Percentiles rank a stretch among this genome's conserved stretches.
phyloP scores from a whole-genome alignment of 139 green algal genomes.

The Coelastrella sp. region DNA sequence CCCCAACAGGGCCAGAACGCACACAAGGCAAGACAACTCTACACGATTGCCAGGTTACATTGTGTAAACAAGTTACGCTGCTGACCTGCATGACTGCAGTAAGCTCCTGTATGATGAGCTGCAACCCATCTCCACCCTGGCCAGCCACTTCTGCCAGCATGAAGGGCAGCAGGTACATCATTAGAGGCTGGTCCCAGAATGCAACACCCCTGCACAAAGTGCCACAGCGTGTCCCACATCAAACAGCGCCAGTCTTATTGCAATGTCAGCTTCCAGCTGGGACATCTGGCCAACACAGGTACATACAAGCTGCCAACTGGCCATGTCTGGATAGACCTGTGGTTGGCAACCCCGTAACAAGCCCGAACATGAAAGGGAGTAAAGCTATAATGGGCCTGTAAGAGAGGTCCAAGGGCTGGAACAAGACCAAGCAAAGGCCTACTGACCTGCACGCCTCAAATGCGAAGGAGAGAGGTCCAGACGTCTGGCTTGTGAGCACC shows the following conservation, averaged over 20 bases:
- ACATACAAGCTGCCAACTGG: too few relatives aligned
- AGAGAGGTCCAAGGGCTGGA: not conserved
- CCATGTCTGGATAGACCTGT: too few relatives aligned
- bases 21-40: too few relatives aligned
- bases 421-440: not conserved
- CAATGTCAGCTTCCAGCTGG: too few relatives aligned
- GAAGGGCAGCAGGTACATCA: conserved; percentile 90
- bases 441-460: conserved; percentile 65
- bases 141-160: conserved; percentile 45
- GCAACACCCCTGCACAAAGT: conserved; percentile 63
- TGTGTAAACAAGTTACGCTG: not conserved
- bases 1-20: too few relatives aligned
- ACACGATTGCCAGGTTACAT: too few relatives aligned
- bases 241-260: not conserved
- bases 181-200: conserved; percentile 82
- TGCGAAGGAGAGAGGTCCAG: conserved; percentile 55
- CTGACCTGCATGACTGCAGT: conserved; percentile 53
- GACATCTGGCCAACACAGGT: too few relatives aligned
- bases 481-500: conserved; percentile 57
- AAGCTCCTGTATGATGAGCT: conserved; percentile 52
- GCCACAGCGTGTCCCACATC: not conserved
- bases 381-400: too few relatives aligned
- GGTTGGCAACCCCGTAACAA: too few relatives aligned
- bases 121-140: conserved; percentile 9
- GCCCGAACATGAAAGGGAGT: too few relatives aligned